Conservation (phyloP, 1,284 basidiomycete species). For the Puccinia polysora region DNA sequence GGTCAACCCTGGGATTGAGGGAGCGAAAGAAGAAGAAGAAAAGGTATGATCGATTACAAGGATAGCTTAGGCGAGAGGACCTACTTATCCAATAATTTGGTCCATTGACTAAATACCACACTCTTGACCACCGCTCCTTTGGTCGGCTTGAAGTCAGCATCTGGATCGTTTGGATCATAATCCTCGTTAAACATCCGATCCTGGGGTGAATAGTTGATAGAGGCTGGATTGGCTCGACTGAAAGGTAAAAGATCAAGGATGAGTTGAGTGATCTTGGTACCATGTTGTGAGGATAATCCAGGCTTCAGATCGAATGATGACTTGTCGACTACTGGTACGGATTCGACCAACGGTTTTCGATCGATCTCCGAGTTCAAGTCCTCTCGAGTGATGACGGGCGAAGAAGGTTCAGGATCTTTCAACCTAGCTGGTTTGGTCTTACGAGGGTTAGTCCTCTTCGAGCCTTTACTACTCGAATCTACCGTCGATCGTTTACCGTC, state of each 20-base stretch:
- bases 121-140: slow-evolving; percentile 49
- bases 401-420: slow-evolving; percentile 6
- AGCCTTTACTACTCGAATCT: neutral
- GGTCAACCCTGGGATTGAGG: neutral
- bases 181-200: slow-evolving; percentile 67
- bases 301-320: neutral
- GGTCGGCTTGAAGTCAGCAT: neutral
- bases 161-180: slow-evolving; percentile 37
- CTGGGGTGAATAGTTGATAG: slow-evolving; percentile 76
- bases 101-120: slow-evolving; percentile 55
- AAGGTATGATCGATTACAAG: slow-evolving; percentile 15
- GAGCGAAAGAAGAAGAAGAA: neutral
- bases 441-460: neutral
- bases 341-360: neutral
- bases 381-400: neutral
- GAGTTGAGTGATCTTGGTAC: slow-evolving; percentile 57
- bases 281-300: neutral
- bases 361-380: neutral
- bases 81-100: slow-evolving; percentile 51
- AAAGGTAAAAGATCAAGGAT: slow-evolving; percentile 69
- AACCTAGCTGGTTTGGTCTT: slow-evolving; percentile 16
- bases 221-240: slow-evolving; percentile 73
- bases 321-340: neutral
- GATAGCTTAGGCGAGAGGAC: slow-evolving; percentile 2
- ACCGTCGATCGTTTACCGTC: neutral